A percentile compares a stretch with the other conserved stretches of the same genome.
These are phyloP conservation scores for Musa schizocarpa DNA, from an alignment of 176 grass and related monocot species.

Conservation along the genomic window DNA sequence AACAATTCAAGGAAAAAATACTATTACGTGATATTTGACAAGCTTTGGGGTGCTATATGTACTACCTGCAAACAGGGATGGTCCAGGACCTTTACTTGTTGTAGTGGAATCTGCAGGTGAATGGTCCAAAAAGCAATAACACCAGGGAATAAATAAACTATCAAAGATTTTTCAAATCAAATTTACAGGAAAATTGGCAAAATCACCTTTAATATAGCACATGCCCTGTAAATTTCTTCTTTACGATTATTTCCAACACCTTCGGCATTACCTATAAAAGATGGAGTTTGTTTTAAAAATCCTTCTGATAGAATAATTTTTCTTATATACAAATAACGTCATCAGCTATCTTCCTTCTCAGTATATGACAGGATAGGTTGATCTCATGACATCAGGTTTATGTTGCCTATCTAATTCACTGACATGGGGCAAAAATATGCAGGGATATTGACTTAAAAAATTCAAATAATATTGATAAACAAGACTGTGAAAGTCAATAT, in stretches of 20 bases:
- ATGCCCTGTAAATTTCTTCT: constrained; percentile 63
- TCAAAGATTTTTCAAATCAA: no score
- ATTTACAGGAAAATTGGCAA: not conserved
- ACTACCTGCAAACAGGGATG: constrained; percentile 73
- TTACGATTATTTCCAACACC: constrained; percentile 63
- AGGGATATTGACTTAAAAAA: no score
- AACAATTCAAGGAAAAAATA: not conserved
- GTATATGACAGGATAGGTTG: no score
- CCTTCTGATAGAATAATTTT: not conserved
- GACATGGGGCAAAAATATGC: no score
- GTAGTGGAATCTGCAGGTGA: constrained; percentile 47
- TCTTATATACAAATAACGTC: no score
- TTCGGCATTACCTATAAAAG: constrained; percentile 64
- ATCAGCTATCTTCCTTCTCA: no score
- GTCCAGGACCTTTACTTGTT: constrained; percentile 68
- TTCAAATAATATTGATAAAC: no score
- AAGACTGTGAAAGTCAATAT: no score
- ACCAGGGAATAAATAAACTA: not conserved
- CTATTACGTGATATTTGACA: constrained; percentile 2
- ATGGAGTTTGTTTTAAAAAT: constrained; percentile 6
- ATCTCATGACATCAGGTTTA: no score
- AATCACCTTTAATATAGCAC: constrained; percentile 47
- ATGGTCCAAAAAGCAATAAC: not conserved
- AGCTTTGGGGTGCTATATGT: constrained; percentile 1
- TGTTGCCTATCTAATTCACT: no score